These are phyloP conservation scores for Cordyceps cicadae DNA, from an alignment of 2,329 filamentous ascomycete genomes.

Conservation along the genomic window DNA sequence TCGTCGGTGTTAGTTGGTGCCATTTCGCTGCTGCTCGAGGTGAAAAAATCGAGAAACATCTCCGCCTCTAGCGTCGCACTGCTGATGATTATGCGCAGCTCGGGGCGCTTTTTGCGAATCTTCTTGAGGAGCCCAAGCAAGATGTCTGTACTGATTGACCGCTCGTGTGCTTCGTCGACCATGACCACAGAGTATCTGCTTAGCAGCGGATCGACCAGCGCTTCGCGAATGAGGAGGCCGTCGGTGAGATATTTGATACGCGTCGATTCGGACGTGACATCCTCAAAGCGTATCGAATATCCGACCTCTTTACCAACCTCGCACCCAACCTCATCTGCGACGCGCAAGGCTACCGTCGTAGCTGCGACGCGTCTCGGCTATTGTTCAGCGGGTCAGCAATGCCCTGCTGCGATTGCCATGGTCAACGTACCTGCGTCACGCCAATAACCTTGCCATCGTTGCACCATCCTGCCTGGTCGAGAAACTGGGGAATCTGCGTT, in stretches of 20 bases:
- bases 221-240: conserved; percentile 82
- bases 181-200: conserved; percentile 92
- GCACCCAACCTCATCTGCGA: conserved; percentile 82
- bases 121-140: conserved; percentile 91
- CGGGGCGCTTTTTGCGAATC: conserved; percentile 68
- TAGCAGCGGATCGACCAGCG: conserved; percentile 82
- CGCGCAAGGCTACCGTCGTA: conserved; percentile 78
- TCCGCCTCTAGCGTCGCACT: conserved; percentile 91
- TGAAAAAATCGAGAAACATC: conserved; percentile 74
- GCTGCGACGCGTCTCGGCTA: conserved; percentile 85
- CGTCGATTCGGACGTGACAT: conserved; percentile 77
- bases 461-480: conserved; percentile 86
- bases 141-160: conserved; percentile 86
- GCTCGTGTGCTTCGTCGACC: conserved; percentile 94
- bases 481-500: conserved; percentile 87
- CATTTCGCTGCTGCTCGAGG: conserved; percentile 30
- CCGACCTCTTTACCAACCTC: conserved; percentile 85
- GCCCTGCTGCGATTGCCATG: conserved; percentile 10
- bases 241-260: conserved; percentile 94
- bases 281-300: conserved; percentile 88
- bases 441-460: conserved; percentile 73
- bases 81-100: conserved; percentile 81
- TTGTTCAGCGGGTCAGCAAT: not conserved
- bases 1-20: conserved; percentile 18
- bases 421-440: conserved; percentile 68